phyloP scores from a whole-genome alignment of 305 asterid genomes.

The Caryopteris hybrid region DNA sequence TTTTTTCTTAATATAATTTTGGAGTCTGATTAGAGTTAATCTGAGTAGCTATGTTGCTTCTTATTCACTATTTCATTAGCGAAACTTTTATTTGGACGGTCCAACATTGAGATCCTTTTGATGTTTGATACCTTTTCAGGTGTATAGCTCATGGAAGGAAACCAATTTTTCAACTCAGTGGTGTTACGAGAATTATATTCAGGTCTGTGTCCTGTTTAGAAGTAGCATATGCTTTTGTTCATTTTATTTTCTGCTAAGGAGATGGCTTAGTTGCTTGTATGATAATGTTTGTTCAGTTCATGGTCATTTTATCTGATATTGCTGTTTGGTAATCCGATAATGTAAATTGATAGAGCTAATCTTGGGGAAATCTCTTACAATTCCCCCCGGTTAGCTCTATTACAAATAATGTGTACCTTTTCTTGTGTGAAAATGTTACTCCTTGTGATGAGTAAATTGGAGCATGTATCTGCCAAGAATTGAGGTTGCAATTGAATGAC shows the following conservation, averaged over 20 bases:
- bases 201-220: conserved; percentile 22
- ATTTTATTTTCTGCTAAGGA: not conserved
- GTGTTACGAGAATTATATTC: conserved; percentile 96
- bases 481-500: not conserved
- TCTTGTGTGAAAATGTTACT: conserved; percentile 3
- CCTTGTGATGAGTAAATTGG: not conserved
- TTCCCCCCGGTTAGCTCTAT: too few relatives aligned
- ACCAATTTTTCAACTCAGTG: conserved; percentile 87
- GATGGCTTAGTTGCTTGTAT: not conserved
- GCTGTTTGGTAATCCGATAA: not conserved
- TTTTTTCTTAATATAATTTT: too few relatives aligned
- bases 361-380: too few relatives aligned
- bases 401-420: not conserved
- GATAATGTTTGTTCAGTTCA: not conserved
- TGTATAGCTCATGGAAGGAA: conserved; percentile 88
- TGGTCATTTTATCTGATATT: not conserved
- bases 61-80: not conserved
- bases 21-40: not conserved
- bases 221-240: not conserved
- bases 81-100: not conserved
- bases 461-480: not conserved
- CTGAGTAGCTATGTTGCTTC: not conserved
- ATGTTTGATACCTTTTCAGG: conserved; percentile 30
- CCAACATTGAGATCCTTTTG: not conserved
- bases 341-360: too few relatives aligned